A percentile compares a stretch with the other conserved stretches of the same genome.
phyloP scores from a whole-genome alignment of 139 green algal genomes.

The Dunaliella primolecta region DNA sequence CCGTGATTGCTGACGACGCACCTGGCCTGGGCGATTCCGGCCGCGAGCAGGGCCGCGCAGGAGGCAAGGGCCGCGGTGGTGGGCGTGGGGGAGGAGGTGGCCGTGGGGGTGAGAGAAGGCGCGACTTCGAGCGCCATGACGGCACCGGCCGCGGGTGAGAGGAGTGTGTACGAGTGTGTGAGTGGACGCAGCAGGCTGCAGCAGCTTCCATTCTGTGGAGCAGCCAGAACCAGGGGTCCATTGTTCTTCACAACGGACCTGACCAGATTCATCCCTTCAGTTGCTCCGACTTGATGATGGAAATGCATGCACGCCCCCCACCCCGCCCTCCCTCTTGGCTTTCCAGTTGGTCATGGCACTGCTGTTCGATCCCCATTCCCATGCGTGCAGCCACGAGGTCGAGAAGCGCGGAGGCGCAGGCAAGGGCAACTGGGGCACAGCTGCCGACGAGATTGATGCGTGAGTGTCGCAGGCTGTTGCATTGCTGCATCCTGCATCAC shows the following conservation, averaged over 20 bases:
- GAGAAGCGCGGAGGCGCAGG: conserved; percentile 77
- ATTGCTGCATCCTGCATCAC: too few relatives aligned
- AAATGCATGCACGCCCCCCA: too few relatives aligned
- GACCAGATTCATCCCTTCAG: too few relatives aligned
- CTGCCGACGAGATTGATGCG: conserved; percentile 48
- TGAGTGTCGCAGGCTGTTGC: not conserved
- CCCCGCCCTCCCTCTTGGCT: too few relatives aligned
- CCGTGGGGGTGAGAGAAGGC: conserved; percentile 34
- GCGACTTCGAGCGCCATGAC: conserved; percentile 81
- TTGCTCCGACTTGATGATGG: too few relatives aligned
- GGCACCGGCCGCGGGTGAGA: conserved; percentile 75
- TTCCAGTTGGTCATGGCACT: too few relatives aligned
- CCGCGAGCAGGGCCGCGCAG: conserved; percentile 33
- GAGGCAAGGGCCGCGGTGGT: conserved; percentile 31
- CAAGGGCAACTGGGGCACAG: conserved; percentile 78
- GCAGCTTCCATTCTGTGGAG: too few relatives aligned
- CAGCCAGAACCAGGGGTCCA: too few relatives aligned
- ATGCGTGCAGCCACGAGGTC: conserved; percentile 62
- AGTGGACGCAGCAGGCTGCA: too few relatives aligned
- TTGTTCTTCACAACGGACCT: too few relatives aligned
- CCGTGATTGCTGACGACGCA: conserved; percentile 12
- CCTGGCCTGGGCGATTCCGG: conserved; percentile 29
- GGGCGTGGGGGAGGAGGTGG: conserved; percentile 16
- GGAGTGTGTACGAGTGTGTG: too few relatives aligned
- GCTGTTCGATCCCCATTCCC: too few relatives aligned